These are phyloP conservation scores for Calycina marina DNA, from an alignment of 2,329 filamentous ascomycete species.

Conservation along the genomic window DNA sequence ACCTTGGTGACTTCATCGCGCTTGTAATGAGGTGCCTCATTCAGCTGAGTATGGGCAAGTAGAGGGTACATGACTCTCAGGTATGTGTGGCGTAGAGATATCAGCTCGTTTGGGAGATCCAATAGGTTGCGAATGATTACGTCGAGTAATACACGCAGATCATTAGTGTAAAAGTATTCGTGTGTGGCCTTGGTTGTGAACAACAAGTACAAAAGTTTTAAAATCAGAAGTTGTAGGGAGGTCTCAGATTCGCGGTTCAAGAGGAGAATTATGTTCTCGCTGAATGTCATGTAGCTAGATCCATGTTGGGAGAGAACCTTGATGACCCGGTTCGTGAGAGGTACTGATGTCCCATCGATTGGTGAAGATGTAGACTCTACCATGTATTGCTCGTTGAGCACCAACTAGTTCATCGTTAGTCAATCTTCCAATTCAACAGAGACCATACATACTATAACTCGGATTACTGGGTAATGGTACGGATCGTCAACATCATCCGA, in stretches of 20 bases:
- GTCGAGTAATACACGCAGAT: slow-evolving; percentile 83
- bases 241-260: slow-evolving; percentile 93
- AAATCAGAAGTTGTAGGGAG: slow-evolving; percentile 83
- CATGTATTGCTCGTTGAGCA: slow-evolving; percentile 98
- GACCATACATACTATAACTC: slow-evolving; percentile 57
- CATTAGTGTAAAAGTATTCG: slow-evolving; percentile 98
- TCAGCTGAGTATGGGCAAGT: slow-evolving; percentile 81
- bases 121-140: slow-evolving; percentile 96
- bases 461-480: slow-evolving; percentile 90
- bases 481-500: slow-evolving; percentile 82
- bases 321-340: slow-evolving; percentile 82
- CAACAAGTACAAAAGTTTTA: slow-evolving; percentile 87
- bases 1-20: slow-evolving; percentile 68
- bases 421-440: neutral
- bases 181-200: slow-evolving; percentile 86
- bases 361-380: slow-evolving; percentile 43
- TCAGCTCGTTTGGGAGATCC: slow-evolving; percentile 75
- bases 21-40: slow-evolving; percentile 80
- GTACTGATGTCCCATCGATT: slow-evolving; percentile 23
- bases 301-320: slow-evolving; percentile 78
- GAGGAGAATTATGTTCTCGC: slow-evolving; percentile 90
- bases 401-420: slow-evolving; percentile 44
- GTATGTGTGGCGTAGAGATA: slow-evolving; percentile 77
- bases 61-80: slow-evolving; percentile 83
- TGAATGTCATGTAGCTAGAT: slow-evolving; percentile 78